A percentile compares a stretch with the other conserved stretches of the same genome.
Evolutionary conservation across 371 early-diverging fungal species (phyloP).

Genomic region (Mucor ambiguus): DNA sequence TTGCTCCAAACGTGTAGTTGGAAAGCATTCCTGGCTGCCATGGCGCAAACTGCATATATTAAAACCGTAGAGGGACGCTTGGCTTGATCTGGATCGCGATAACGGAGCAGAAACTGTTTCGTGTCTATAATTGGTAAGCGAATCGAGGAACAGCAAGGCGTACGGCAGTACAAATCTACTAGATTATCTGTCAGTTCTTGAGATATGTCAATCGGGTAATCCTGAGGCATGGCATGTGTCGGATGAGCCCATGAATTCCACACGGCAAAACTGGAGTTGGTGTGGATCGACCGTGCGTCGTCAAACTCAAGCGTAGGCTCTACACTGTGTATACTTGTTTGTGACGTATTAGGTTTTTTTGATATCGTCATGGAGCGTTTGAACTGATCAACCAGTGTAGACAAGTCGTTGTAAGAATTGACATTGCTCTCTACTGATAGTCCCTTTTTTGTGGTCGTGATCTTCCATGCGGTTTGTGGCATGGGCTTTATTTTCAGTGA

Average conservation of each 20-base stretch:
- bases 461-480: constrained; percentile 47
- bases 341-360: constrained; percentile 3
- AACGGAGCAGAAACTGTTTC: constrained; percentile 32
- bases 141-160: constrained; percentile 45
- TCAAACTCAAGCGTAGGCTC: constrained; percentile 8
- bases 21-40: constrained; percentile 52
- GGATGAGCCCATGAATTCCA: constrained; percentile 40
- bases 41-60: constrained; percentile 48
- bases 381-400: constrained; percentile 39
- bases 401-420: constrained; percentile 35
- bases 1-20: constrained; percentile 52
- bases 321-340: background rate
- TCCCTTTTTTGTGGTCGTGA: constrained; percentile 30
- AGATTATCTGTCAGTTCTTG: constrained; percentile 43
- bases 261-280: constrained; percentile 27
- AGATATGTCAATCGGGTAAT: constrained; percentile 45
- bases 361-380: constrained; percentile 22
- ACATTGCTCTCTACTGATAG: constrained; percentile 42
- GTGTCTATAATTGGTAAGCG: constrained; percentile 44
- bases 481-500: constrained; percentile 41
- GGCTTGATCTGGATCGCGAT: constrained; percentile 22
- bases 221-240: constrained; percentile 32
- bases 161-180: constrained; percentile 41
- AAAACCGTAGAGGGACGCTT: constrained; percentile 37
- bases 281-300: constrained; percentile 21